A percentile compares a stretch with the other conserved stretches of the same genome.
Evolutionary conservation across 306 rosid genomes (phyloP).

Genomic region (Crotalaria pallida): DNA sequence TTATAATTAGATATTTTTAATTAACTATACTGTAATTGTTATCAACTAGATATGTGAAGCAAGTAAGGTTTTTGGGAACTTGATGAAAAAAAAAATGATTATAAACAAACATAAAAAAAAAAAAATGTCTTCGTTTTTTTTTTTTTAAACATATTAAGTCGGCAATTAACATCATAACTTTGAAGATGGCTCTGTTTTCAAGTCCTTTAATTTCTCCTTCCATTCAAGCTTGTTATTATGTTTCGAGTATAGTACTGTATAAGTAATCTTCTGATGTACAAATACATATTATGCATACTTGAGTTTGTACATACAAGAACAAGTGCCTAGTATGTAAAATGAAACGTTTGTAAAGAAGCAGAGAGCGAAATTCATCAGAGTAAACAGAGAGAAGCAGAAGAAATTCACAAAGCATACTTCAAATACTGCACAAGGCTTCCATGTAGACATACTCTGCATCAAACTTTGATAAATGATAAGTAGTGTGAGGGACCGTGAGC

Average conservation of each 20-base stretch:
- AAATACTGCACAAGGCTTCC: neutral
- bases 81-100: too few species aligned
- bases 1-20: too few species aligned
- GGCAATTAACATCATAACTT: neutral
- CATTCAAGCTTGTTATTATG: neutral
- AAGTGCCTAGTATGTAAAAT: neutral
- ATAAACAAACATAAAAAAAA: too few species aligned
- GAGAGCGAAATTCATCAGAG: neutral
- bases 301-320: neutral
- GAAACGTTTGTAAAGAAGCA: neutral
- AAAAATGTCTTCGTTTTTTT: too few species aligned
- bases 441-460: neutral
- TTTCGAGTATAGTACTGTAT: neutral
- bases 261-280: neutral
- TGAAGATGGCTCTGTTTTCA: neutral
- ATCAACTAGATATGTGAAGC: too few species aligned
- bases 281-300: neutral
- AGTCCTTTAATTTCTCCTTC: neutral
- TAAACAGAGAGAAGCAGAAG: neutral
- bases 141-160: neutral
- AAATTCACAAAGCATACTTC: neutral
- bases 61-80: too few species aligned
- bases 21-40: too few species aligned
- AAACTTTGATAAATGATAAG: neutral
- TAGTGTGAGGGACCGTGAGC: neutral